Conservation (phyloP, 2,329 filamentous ascomycete species). For the Cladophialophora exuberans region DNA sequence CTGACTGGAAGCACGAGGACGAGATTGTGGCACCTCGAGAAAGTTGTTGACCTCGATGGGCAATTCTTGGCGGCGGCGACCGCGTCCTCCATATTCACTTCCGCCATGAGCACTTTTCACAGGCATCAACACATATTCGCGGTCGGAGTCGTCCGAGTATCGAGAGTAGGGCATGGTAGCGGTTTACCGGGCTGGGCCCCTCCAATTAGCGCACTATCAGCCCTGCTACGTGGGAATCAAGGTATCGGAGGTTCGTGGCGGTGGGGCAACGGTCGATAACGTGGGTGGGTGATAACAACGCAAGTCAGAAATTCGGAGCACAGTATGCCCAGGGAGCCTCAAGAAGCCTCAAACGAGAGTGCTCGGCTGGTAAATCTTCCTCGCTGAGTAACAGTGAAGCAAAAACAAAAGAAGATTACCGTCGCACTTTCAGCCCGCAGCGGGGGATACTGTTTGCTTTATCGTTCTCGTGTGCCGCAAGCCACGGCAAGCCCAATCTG, state of each 20-base stretch:
- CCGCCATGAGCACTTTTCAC: conserved; percentile 20
- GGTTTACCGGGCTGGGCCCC: conserved; percentile 6
- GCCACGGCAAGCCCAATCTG: conserved; percentile 5
- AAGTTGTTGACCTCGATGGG: conserved; percentile 29
- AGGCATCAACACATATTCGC: conserved; percentile 29
- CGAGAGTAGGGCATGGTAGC: conserved; percentile 19
- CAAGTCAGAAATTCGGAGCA: background rate
- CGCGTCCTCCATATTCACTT: conserved; percentile 25
- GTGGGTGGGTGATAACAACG: background rate
- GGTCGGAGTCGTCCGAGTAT: conserved; percentile 23
- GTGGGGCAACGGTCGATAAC: conserved; percentile 18
- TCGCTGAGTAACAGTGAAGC: background rate
- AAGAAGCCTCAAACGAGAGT: background rate
- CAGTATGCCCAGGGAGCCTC: background rate
- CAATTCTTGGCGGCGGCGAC: conserved; percentile 11
- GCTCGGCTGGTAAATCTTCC: background rate
- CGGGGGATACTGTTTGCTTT: conserved; percentile 23
- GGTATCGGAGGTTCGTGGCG: conserved; percentile 8
- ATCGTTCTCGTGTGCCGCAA: conserved; percentile 19
- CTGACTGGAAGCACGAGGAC: conserved; percentile 30
- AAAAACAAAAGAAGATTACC: conserved; percentile 5
- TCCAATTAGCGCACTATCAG: conserved; percentile 16
- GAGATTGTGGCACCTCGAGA: conserved; percentile 27
- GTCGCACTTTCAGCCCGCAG: conserved; percentile 18
- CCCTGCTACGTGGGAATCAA: conserved; percentile 8